Evolutionary conservation across 495 filamentous ascomycete genomes (phyloP).

Genomic region (Penicillium atrosanguineum): DNA sequence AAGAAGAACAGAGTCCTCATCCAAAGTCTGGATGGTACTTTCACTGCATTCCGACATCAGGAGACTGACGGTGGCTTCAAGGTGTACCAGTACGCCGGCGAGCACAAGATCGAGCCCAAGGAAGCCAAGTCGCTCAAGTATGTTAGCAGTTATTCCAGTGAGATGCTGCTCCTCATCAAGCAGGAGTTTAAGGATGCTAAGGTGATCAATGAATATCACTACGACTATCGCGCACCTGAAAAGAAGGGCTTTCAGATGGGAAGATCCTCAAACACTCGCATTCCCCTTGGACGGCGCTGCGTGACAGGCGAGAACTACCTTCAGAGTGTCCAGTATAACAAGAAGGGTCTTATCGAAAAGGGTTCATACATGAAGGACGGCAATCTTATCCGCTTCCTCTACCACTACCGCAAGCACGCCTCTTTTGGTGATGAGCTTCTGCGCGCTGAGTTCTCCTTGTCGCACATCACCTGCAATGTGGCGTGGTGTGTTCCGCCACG

Average conservation of each 20-base stretch:
- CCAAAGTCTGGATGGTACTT: constrained; percentile 44
- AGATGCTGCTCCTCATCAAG: constrained; percentile 45
- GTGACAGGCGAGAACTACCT: constrained; percentile 45
- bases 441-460: constrained; percentile 54
- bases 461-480: constrained; percentile 54
- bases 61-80: constrained; percentile 41
- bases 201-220: constrained; percentile 50
- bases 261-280: constrained; percentile 28
- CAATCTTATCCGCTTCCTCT: constrained; percentile 56
- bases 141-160: constrained; percentile 48
- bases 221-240: constrained; percentile 41
- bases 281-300: constrained; percentile 50
- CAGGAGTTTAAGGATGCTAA: constrained; percentile 48
- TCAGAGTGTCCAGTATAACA: constrained; percentile 53
- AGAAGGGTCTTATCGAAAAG: constrained; percentile 51
- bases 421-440: constrained; percentile 56
- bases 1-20: constrained; percentile 45
- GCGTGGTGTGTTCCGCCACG: constrained; percentile 59
- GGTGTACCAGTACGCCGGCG: constrained; percentile 46
- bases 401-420: constrained; percentile 56
- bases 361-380: constrained; percentile 56
- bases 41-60: constrained; percentile 47
- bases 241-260: constrained; percentile 35
- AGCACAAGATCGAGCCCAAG: constrained; percentile 43
- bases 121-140: constrained; percentile 39